Evolutionary conservation across 2,329 filamentous ascomycete species (phyloP).

Genomic region (Colletotrichum zoysiae): DNA sequence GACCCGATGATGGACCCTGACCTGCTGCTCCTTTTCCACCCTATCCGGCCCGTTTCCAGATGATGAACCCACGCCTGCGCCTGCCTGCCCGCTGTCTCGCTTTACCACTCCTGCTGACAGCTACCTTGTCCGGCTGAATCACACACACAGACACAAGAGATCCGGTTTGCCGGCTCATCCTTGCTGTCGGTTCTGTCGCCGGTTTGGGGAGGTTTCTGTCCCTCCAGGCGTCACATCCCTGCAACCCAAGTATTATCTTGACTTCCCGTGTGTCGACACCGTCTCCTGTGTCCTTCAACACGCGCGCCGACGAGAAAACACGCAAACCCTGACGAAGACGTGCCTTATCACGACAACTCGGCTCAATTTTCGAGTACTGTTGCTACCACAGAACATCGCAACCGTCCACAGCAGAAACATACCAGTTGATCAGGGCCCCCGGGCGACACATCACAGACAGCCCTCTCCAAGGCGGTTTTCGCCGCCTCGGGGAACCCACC

Average conservation of each 20-base stretch:
- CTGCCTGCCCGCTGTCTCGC: conserved; percentile 6
- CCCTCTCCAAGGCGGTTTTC: conserved; percentile 23
- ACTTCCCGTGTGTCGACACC: conserved; percentile 16
- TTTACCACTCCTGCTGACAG: conserved; percentile 22
- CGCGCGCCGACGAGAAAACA: conserved; percentile 8
- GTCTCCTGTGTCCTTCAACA: conserved; percentile 12
- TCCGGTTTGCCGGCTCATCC: conserved; percentile 12
- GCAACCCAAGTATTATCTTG: conserved; percentile 32
- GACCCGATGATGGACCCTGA: conserved; percentile 13
- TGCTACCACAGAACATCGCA: neutral
- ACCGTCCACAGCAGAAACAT: conserved; percentile 19
- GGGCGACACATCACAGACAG: conserved; percentile 30
- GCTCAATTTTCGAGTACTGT: neutral
- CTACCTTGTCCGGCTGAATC: conserved; percentile 9
- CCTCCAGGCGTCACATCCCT: conserved; percentile 27
- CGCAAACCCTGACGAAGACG: neutral
- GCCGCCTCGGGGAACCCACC: conserved; percentile 26
- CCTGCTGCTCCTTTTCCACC: conserved; percentile 13
- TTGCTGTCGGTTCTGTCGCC: conserved; percentile 35
- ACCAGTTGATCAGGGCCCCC: neutral
- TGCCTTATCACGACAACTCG: conserved; percentile 6
- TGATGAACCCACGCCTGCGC: conserved; percentile 1
- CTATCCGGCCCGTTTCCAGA: neutral
- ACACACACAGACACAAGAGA: conserved; percentile 4
- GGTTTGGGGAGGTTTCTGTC: conserved; percentile 29